Conservation (phyloP, 371 early-diverging fungal genomes). For the Quaeritorhiza haematococci region DNA sequence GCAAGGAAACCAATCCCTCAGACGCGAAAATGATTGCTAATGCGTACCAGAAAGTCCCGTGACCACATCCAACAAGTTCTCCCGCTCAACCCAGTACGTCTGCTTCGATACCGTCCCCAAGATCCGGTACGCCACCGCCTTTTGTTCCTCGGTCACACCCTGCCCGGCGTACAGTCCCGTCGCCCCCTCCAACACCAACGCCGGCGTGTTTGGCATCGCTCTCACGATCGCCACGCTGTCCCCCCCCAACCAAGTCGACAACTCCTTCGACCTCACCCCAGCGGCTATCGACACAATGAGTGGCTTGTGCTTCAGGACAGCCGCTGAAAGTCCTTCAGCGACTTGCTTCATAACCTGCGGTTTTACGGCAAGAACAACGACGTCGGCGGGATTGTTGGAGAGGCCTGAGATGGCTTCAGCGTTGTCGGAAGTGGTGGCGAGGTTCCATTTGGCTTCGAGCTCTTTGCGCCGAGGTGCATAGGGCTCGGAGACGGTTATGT, state of each 20-base stretch:
- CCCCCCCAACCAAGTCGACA: constrained; percentile 61
- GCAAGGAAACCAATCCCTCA: neutral
- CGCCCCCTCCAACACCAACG: constrained; percentile 81
- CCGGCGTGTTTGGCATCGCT: constrained; percentile 94
- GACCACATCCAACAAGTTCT: constrained; percentile 77
- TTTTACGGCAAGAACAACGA: constrained; percentile 85
- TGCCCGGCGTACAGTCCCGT: constrained; percentile 75
- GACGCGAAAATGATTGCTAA: neutral
- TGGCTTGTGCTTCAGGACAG: constrained; percentile 41
- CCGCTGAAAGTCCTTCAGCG: constrained; percentile 47
- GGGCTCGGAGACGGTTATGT: constrained; percentile 80
- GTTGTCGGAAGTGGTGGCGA: constrained; percentile 46
- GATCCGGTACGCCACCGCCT: constrained; percentile 57
- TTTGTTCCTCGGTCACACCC: constrained; percentile 54
- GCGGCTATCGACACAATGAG: constrained; percentile 86
- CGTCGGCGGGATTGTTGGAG: constrained; percentile 46
- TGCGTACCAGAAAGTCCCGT: constrained; percentile 76
- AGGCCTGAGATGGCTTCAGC: constrained; percentile 30
- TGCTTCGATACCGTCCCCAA: constrained; percentile 68
- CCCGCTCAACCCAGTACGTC: constrained; percentile 74
- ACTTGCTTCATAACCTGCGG: constrained; percentile 79
- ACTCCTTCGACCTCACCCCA: constrained; percentile 73
- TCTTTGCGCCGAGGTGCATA: constrained; percentile 58
- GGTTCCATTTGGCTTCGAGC: constrained; percentile 55
- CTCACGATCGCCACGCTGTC: constrained; percentile 61